Evolutionary conservation across 1,139 yeast species (phyloP).

Genomic region (Diutina ranongensis): DNA sequence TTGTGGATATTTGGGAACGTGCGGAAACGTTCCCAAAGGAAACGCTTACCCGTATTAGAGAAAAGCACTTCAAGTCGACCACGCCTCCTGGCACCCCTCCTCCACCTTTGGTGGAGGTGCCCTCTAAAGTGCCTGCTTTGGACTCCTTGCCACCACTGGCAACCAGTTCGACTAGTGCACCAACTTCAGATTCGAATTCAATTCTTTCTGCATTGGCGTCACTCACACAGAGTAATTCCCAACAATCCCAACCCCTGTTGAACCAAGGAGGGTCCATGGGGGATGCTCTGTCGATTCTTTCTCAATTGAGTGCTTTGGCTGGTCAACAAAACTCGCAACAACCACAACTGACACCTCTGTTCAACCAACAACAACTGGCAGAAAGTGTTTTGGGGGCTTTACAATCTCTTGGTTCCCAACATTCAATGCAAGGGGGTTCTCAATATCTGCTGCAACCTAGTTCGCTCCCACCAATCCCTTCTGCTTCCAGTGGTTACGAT

Average conservation of each 20-base stretch:
- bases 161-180: conserved; percentile 14
- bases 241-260: conserved; percentile 14
- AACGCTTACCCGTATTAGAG: conserved; percentile 42
- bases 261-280: conserved; percentile 8
- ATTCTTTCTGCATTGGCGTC: conserved; percentile 58
- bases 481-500: neutral
- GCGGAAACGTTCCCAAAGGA: conserved; percentile 63
- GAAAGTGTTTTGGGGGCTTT: conserved; percentile 1
- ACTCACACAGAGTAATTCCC: conserved; percentile 24
- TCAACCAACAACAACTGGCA: neutral
- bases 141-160: conserved; percentile 10
- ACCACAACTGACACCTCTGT: neutral
- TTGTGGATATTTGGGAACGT: conserved; percentile 88
- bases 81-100: conserved; percentile 54
- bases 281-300: conserved; percentile 18
- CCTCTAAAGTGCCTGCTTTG: conserved; percentile 10
- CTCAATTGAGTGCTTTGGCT: conserved; percentile 36
- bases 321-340: conserved; percentile 9
- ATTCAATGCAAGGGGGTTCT: neutral
- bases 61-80: conserved; percentile 45
- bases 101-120: conserved; percentile 6
- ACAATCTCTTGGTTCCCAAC: conserved; percentile 2
- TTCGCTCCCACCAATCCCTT: conserved; percentile 4
- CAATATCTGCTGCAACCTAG: conserved; percentile 1
- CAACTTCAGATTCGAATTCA: conserved; percentile 37